Base-by-base conservation (phyloP, 176 grass and related monocot species). In the Cenchrus purpureus region DNA sequence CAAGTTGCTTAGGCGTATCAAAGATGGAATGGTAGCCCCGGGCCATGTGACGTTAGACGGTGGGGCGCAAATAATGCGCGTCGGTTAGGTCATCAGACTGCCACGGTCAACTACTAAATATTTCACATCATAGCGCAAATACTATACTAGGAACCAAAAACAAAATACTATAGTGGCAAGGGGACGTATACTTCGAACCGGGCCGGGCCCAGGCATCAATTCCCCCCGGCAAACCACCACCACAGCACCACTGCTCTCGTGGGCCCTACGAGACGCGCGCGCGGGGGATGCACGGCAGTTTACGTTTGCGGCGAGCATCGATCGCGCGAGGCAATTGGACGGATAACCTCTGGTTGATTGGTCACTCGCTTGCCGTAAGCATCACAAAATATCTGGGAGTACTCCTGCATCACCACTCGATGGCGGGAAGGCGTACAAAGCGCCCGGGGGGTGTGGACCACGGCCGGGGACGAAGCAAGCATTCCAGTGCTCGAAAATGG, bases 401-500 rank as follows among this genome's bases (percentile, higher is more conserved):
- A 8, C 65, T 15, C 8, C 15, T 3, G 49, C 4, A 40, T 17
- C 32, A 8, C 6, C 40, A 19, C 50, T 66, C 5, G 34, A 68
- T 68, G 73, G 73, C 50, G 50, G 50, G 73, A 68, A 57, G n/a
- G 4, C 40, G 83, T 46, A 49, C 13, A 20, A 34, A 53, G 49
- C 16, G 9, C 45, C 29, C 7, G 16, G 0, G 4, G 5, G 1
- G 44, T 13, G 32, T 16, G 79, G 79, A 58, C 79, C 79, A 82
- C 79, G 52, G 22, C 71, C 71, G 22, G 31, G 77, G 8, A 4
- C 29, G 50, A 28, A 10, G 20, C 3, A 11, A 11, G 11, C 4
- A 66, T 67, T 68, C 28, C 28, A 10, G 29, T 14, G 63, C 48
- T 20, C 10, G 48, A 43, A 87, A 82, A 58, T 16, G 52, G 78